Conservation (phyloP, 106 monocot species). For the Allium fistulosum region DNA sequence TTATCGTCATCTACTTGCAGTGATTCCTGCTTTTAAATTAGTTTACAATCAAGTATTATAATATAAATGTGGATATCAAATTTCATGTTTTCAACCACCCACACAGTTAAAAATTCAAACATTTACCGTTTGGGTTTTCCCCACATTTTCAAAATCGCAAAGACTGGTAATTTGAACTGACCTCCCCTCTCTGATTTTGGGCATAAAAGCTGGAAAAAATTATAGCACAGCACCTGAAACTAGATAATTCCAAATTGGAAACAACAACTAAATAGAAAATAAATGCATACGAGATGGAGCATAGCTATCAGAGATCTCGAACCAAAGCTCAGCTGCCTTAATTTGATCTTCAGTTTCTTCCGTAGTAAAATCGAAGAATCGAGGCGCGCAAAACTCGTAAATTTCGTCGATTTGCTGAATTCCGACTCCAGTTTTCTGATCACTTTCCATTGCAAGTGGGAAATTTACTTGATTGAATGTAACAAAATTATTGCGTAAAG, state of each 20-base stretch:
- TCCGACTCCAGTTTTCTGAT: background rate
- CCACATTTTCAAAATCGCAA: conserved; percentile 23
- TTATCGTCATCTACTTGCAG: background rate
- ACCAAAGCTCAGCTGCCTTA: conserved; percentile 65
- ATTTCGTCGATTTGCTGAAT: conserved; percentile 43
- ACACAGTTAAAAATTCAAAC: background rate
- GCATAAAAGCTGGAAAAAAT: conserved; percentile 32
- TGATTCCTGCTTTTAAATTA: conserved; percentile 1
- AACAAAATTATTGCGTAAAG: too few relatives aligned
- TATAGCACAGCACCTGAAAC: background rate
- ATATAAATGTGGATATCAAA: background rate
- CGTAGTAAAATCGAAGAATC: conserved; percentile 69
- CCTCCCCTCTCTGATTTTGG: conserved; percentile 29
- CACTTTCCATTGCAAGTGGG: background rate
- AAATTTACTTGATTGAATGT: too few relatives aligned
- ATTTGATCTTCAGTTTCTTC: conserved; percentile 60
- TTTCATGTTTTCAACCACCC: background rate
- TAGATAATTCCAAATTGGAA: background rate
- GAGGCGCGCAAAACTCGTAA: conserved; percentile 87
- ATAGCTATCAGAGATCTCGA: conserved; percentile 61
- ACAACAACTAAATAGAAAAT: background rate
- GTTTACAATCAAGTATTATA: background rate
- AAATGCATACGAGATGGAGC: conserved; percentile 67
- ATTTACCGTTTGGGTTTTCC: conserved; percentile 22
- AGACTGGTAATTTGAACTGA: conserved; percentile 16